Percentiles rank a stretch among this genome's conserved stretches.
phyloP scores from a whole-genome alignment of 208 protist genomes.

The Leishmania tarentolae region DNA sequence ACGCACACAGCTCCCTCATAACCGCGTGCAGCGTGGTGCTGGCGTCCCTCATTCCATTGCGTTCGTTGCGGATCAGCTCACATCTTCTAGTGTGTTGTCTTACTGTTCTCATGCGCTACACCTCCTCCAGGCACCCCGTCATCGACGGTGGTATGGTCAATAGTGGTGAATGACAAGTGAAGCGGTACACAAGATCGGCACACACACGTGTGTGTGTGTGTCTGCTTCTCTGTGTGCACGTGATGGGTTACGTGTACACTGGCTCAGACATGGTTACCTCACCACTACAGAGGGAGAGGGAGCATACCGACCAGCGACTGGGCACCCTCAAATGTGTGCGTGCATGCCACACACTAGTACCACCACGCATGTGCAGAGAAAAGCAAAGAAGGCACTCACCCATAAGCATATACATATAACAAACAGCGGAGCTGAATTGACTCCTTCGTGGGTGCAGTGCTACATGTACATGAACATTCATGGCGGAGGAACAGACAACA shows the following conservation, averaged over 20 bases:
- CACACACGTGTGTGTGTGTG: neutral
- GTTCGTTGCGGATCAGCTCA: neutral
- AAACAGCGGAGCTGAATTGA: neutral
- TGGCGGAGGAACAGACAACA: neutral
- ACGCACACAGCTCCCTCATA: neutral
- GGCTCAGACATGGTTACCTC: neutral
- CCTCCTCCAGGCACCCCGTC: neutral
- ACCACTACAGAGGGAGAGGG: neutral
- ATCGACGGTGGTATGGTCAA: neutral
- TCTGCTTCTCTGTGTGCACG: neutral
- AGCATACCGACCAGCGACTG: neutral
- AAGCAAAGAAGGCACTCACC: neutral
- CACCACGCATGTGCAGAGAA: neutral
- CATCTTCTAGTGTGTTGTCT: neutral
- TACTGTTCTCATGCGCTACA: neutral
- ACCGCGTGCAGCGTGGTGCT: neutral
- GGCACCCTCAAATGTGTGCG: neutral
- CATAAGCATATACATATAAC: slow-evolving; percentile 1
- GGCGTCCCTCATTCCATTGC: neutral
- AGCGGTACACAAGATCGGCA: neutral
- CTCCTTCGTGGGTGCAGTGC: neutral
- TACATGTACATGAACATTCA: neutral
- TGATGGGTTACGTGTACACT: neutral
- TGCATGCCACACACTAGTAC: neutral
- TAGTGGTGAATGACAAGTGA: neutral